phyloP scores from a whole-genome alignment of 345 rosid species.

The Linum lewisii region DNA sequence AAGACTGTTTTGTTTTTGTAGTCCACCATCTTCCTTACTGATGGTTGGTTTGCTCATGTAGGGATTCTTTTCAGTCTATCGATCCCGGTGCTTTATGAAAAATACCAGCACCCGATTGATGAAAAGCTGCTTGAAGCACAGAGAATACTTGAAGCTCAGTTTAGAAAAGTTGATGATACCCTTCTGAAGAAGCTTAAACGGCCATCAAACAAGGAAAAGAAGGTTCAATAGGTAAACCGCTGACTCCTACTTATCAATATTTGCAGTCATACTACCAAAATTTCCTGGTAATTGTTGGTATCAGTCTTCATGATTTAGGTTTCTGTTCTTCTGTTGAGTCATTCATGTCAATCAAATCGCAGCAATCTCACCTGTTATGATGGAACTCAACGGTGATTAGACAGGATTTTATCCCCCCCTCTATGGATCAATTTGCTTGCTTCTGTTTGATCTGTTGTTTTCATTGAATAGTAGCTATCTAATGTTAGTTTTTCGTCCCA shows the following conservation, averaged over 20 bases:
- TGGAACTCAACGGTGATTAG: background rate
- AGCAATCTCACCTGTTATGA: background rate
- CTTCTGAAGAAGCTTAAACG: conserved; percentile 40
- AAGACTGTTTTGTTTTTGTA: background rate
- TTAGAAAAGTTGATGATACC: conserved; percentile 43
- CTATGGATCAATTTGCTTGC: background rate
- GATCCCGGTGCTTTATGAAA: conserved; percentile 59
- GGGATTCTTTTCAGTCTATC: conserved; percentile 66
- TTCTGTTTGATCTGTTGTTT: too few relatives aligned
- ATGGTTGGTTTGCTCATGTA: conserved; percentile 18
- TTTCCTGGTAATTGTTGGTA: background rate
- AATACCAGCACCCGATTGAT: conserved; percentile 58
- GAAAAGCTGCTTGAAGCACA: conserved; percentile 42
- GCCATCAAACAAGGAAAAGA: conserved; percentile 54
- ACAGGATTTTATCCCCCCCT: background rate
- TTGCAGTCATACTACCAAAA: background rate
- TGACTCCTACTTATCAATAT: background rate
- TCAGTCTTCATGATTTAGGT: background rate
- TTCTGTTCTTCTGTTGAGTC: background rate
- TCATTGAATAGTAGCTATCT: too few relatives aligned
- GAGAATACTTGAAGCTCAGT: conserved; percentile 41
- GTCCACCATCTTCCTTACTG: background rate
- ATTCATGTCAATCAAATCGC: background rate
- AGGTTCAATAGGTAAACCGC: conserved; percentile 50
- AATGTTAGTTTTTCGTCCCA: too few relatives aligned